Evolutionary conservation across 192 early-diverging fungal species (phyloP).

Genomic region (Umbelopsis sp.): DNA sequence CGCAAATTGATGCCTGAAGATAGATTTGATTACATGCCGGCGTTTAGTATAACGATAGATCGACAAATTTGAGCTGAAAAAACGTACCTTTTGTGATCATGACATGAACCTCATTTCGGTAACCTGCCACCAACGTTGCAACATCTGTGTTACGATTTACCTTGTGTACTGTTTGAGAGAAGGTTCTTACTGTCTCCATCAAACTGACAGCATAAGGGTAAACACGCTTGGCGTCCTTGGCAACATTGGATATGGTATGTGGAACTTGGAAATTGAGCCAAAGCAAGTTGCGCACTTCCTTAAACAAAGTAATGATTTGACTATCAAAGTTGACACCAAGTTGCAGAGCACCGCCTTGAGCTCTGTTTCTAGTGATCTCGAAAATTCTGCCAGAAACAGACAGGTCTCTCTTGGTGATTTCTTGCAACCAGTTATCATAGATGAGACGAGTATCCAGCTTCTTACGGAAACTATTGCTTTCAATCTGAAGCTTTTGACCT

Average conservation of each 20-base stretch:
- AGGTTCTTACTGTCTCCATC: conserved; percentile 94
- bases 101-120: conserved; percentile 90
- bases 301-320: conserved; percentile 95
- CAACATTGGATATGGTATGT: conserved; percentile 84
- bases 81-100: conserved; percentile 71
- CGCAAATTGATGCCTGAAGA: conserved; percentile 72
- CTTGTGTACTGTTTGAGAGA: conserved; percentile 81
- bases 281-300: conserved; percentile 97
- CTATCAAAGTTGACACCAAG: conserved; percentile 93
- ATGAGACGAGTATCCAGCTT: conserved; percentile 92
- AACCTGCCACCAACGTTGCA: conserved; percentile 84
- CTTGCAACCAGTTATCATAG: conserved; percentile 90
- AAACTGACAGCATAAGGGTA: conserved; percentile 98
- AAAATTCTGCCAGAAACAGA: conserved; percentile 90
- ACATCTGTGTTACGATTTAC: conserved; percentile 79
- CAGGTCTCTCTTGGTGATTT: conserved; percentile 81
- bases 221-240: conserved; percentile 94
- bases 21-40: too few species aligned
- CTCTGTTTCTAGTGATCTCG: conserved; percentile 81
- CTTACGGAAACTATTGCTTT: conserved; percentile 87
- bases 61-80: background rate
- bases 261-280: conserved; percentile 96
- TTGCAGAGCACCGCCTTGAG: conserved; percentile 70
- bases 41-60: background rate
- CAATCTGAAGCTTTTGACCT: conserved; percentile 89